phyloP scores from a whole-genome alignment of 495 filamentous ascomycete genomes.

The Mycothermus thermophilus region DNA sequence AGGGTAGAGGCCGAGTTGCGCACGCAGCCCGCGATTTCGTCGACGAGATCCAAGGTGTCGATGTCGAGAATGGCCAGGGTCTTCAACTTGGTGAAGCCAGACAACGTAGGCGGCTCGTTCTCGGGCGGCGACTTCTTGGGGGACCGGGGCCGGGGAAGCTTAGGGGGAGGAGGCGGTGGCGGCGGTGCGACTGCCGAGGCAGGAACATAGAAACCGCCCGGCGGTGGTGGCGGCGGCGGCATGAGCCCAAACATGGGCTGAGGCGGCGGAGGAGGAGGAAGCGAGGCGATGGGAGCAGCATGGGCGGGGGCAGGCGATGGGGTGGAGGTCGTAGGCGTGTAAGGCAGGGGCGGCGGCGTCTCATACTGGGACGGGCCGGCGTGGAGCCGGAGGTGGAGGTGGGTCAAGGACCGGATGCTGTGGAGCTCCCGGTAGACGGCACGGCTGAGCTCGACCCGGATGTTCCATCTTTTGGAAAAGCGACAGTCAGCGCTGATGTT shows the following conservation, averaged over 20 bases:
- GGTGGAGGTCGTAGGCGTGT: slow-evolving; percentile 3
- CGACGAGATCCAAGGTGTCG: slow-evolving; percentile 39
- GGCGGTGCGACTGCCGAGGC: slow-evolving; percentile 2
- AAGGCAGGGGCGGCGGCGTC: slow-evolving; percentile 28
- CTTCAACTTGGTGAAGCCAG: slow-evolving; percentile 42
- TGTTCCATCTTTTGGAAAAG: slow-evolving; percentile 40
- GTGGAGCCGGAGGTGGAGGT: slow-evolving; percentile 46
- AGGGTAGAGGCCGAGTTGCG: slow-evolving; percentile 36
- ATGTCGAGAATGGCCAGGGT: slow-evolving; percentile 43
- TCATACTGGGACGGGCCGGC: slow-evolving; percentile 35
- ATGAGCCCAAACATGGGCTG: too few relatives aligned
- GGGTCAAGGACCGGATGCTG: slow-evolving; percentile 33
- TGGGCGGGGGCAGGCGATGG: slow-evolving; percentile 4
- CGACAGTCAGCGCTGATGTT: background rate
- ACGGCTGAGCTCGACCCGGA: slow-evolving; percentile 45
- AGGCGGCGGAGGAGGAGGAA: slow-evolving; percentile 9
- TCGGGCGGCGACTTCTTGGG: slow-evolving; percentile 9
- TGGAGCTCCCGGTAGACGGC: slow-evolving; percentile 44
- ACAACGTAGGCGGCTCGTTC: slow-evolving; percentile 34
- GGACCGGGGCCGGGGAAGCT: slow-evolving; percentile 12
- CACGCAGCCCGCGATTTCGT: slow-evolving; percentile 41
- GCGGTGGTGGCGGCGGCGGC: slow-evolving; percentile 6
- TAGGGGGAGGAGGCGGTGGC: slow-evolving; percentile 11
- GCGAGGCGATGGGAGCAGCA: background rate
- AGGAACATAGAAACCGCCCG: slow-evolving; percentile 16